Percentiles rank a stretch among this genome's conserved stretches.
These are phyloP conservation scores for Vitis labrusca DNA, from an alignment of 164 flowering plant genomes.

Conservation along the genomic window DNA sequence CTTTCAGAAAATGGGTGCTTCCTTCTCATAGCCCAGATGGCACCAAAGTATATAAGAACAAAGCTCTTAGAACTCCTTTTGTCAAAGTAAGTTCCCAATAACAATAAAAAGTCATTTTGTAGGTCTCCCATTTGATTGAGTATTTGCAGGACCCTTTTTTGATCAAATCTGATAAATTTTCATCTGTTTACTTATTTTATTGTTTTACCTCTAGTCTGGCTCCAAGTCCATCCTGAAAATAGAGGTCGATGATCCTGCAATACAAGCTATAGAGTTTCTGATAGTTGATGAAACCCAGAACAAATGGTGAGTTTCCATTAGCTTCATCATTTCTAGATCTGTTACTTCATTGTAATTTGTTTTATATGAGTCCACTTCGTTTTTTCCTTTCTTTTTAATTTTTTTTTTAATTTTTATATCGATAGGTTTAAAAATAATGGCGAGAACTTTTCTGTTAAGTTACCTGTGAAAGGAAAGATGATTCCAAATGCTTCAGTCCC, in stretches of 20 bases:
- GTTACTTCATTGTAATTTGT: neutral
- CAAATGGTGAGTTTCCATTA: conserved; percentile 52
- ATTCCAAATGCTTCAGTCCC: conserved; percentile 60
- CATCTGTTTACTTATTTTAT: conserved; percentile 1
- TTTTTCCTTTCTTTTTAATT: neutral
- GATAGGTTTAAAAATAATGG: conserved; percentile 84
- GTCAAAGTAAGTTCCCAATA: conserved; percentile 47
- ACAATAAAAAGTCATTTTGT: neutral
- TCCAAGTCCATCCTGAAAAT: conserved; percentile 52
- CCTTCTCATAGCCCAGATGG: conserved; percentile 81
- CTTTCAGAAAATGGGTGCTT: conserved; percentile 73
- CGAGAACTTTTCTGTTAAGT: conserved; percentile 55
- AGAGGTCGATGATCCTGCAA: conserved; percentile 77
- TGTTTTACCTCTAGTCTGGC: conserved; percentile 57
- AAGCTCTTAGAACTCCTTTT: conserved; percentile 88
- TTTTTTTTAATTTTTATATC: conserved; percentile 1
- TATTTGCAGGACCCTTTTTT: neutral
- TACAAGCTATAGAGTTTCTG: conserved; percentile 88
- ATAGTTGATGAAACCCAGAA: conserved; percentile 67
- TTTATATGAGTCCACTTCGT: neutral
- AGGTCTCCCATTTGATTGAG: neutral
- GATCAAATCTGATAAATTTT: neutral
- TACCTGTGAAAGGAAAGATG: conserved; percentile 34
- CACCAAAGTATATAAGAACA: conserved; percentile 65
- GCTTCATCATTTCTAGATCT: neutral